These are phyloP conservation scores for Symbiodinium pilosum DNA, from an alignment of 73 alveolate genomes.

Conservation along the genomic window DNA sequence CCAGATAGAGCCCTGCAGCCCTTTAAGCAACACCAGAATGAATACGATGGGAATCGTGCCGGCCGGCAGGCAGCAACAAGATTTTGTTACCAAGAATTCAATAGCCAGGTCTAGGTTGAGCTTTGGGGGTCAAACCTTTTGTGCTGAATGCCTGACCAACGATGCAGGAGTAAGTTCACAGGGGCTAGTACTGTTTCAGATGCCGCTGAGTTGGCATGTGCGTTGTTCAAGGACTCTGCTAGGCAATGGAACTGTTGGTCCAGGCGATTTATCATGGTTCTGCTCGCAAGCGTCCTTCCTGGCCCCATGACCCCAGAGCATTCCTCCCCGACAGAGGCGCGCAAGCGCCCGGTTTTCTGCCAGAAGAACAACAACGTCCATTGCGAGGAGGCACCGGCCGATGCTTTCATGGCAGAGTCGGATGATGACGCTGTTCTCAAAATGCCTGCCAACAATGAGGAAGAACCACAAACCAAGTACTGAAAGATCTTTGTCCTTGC, in stretches of 20 bases:
- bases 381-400: neutral
- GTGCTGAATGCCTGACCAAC: too few relatives aligned
- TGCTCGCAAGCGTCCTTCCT: neutral
- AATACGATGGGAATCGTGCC: too few relatives aligned
- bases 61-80: too few relatives aligned
- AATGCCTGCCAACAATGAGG: neutral
- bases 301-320: neutral
- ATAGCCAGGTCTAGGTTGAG: too few relatives aligned
- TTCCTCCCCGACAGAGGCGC: neutral
- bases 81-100: too few relatives aligned
- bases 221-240: too few relatives aligned
- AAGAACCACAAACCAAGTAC: neutral
- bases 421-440: too few relatives aligned
- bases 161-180: too few relatives aligned
- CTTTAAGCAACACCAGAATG: neutral
- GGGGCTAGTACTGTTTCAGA: too few relatives aligned
- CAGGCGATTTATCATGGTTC: neutral
- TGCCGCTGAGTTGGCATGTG: neutral
- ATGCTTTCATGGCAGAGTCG: neutral
- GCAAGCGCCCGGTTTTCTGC: constrained; percentile 29
- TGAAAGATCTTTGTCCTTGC: neutral
- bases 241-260: neutral
- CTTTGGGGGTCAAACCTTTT: too few relatives aligned
- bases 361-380: neutral
- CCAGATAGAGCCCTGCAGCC: neutral